Evolutionary conservation across 257 asterid genomes (phyloP).

Genomic region (Nicotiana benthamiana): DNA sequence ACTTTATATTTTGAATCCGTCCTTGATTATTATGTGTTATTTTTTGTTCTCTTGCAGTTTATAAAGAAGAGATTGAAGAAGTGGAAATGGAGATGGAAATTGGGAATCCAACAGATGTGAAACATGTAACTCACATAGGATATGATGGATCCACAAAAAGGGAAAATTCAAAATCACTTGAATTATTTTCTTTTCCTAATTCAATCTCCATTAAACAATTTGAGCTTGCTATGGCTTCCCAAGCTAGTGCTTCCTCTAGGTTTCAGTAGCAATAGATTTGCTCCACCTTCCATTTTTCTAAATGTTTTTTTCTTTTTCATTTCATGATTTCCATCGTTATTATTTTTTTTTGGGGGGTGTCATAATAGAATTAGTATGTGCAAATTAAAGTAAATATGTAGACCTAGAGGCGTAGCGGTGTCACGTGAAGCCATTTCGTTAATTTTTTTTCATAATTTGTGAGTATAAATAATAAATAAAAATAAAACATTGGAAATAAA

Average conservation of each 20-base stretch:
- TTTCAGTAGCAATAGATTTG: background rate
- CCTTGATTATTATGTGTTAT: background rate
- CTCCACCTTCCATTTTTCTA: background rate
- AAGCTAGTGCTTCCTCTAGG: conserved; percentile 22
- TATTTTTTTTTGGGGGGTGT: no score
- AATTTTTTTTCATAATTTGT: no score
- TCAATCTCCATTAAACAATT: conserved; percentile 44
- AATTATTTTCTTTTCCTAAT: conserved; percentile 30
- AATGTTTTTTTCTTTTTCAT: no score
- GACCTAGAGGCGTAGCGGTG: no score
- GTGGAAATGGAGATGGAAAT: conserved; percentile 27
- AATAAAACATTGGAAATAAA: no score
- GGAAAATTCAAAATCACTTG: conserved; percentile 30
- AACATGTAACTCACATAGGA: conserved; percentile 35
- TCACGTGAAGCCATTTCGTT: no score
- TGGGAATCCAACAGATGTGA: conserved; percentile 35
- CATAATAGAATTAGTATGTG: no score
- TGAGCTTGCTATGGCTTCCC: conserved; percentile 54
- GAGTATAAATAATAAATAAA: no score
- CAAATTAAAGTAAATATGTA: no score
- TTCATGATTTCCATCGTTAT: no score
- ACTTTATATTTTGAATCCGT: no score
- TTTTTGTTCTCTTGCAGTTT: background rate
- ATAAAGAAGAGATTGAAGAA: conserved; percentile 17
- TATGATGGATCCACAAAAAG: conserved; percentile 31